Evolutionary conservation across 164 flowering plant species (phyloP).

Genomic region (Tetrastigma voinierianum): DNA sequence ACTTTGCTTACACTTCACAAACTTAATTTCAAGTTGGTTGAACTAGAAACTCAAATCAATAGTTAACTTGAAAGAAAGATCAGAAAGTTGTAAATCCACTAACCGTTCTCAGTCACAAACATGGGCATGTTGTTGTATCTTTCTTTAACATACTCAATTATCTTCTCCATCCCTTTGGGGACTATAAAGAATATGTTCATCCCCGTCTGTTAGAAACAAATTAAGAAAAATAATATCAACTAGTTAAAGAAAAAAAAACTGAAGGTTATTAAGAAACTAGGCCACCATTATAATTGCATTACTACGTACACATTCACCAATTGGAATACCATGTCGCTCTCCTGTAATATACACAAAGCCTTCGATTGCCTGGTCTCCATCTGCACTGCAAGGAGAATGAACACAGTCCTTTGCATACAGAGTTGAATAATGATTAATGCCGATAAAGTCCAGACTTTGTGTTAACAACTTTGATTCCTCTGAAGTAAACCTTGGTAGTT

Average conservation of each 20-base stretch:
- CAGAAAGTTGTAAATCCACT: not conserved
- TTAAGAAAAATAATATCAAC: not conserved
- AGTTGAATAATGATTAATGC: constrained; percentile 43
- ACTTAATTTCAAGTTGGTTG: no score
- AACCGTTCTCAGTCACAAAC: constrained; percentile 64
- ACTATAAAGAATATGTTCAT: constrained; percentile 33
- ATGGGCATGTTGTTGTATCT: constrained; percentile 53
- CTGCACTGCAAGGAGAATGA: constrained; percentile 28
- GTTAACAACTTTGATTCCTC: constrained; percentile 23
- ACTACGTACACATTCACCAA: constrained; percentile 42
- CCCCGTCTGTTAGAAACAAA: constrained; percentile 31
- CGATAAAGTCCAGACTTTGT: constrained; percentile 43
- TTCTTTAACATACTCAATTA: constrained; percentile 33
- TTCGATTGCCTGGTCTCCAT: constrained; percentile 23
- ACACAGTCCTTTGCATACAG: constrained; percentile 49
- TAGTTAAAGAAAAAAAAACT: not conserved
- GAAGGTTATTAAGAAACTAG: no score
- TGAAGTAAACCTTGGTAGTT: constrained; percentile 32
- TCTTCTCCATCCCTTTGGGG: constrained; percentile 55
- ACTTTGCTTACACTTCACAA: no score
- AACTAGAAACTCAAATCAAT: no score
- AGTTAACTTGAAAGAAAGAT: no score
- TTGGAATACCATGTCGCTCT: constrained; percentile 41
- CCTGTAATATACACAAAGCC: constrained; percentile 30
- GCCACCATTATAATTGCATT: not conserved